Evolutionary conservation across 2,329 filamentous ascomycete genomes (phyloP).

Genomic region (Cladophialophora immunda): DNA sequence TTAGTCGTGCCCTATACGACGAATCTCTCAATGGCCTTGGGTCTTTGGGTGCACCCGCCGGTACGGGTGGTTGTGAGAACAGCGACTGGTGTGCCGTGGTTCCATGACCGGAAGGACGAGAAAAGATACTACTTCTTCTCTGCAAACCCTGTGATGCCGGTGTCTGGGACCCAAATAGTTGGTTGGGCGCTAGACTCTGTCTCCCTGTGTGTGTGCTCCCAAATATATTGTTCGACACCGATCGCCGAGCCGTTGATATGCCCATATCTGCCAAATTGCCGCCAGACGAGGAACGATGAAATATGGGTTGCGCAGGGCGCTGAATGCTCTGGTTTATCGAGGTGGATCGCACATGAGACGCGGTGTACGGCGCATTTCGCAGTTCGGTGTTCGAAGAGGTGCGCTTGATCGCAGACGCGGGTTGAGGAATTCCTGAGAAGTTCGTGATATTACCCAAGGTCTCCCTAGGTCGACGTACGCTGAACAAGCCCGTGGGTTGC

Average conservation of each 20-base stretch:
- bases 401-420: slow-evolving; percentile 92
- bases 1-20: slow-evolving; percentile 80
- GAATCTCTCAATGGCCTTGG: slow-evolving; percentile 86
- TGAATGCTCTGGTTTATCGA: slow-evolving; percentile 88
- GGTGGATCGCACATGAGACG: slow-evolving; percentile 79
- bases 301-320: slow-evolving; percentile 85
- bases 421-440: slow-evolving; percentile 87
- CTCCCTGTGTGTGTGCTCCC: slow-evolving; percentile 66
- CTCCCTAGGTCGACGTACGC: slow-evolving; percentile 90
- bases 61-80: slow-evolving; percentile 85
- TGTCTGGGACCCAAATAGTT: slow-evolving; percentile 60
- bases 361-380: slow-evolving; percentile 69
- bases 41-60: slow-evolving; percentile 84
- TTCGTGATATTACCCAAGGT: slow-evolving; percentile 85
- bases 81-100: slow-evolving; percentile 87
- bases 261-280: slow-evolving; percentile 80
- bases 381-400: slow-evolving; percentile 78
- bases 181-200: slow-evolving; percentile 74
- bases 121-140: slow-evolving; percentile 83
- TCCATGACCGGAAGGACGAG: slow-evolving; percentile 73
- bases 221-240: slow-evolving; percentile 74
- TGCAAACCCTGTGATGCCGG: slow-evolving; percentile 64
- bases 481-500: slow-evolving; percentile 87
- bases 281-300: slow-evolving; percentile 84
- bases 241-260: slow-evolving; percentile 83